Evolutionary conservation across 2,329 filamentous ascomycete genomes (phyloP), one percentile per base, ranked within the genome.

Genomic region (Diaporthe ampelina): DNA sequence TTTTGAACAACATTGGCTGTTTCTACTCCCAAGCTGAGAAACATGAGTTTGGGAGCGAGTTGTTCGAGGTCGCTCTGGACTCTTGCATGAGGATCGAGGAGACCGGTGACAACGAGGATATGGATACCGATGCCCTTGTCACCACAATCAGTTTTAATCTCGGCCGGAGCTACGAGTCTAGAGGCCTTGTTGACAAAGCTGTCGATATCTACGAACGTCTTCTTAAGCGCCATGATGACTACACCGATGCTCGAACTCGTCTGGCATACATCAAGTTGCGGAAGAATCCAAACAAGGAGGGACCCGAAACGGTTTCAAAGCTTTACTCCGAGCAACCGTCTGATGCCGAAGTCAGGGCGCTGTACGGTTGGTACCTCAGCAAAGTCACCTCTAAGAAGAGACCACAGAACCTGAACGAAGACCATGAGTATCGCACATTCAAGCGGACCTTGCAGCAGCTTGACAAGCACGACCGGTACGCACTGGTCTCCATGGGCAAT

Each of bases 381-480:
- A 95, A 94, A 81, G 87, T 91, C 21, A 88, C 90, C 78, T 93
- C 94, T 17, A 95, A 96, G 83, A 98, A 97, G 85, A 91, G 93
- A 73, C 92, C 92, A 4, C 86, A 90, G 69, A 96, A 97, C 80
- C 89, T 98, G 75, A 91, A 91, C 21, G 95, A 98, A 80, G 97
- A 99, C 81, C 92, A 92, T 45, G 97, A 99, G 83, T 93, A 98
- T 79, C 91, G 95, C 4, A 95, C 98, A 82, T 97, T 97, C 88
- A 99, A 98, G 85, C 95, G 98, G 83, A 98, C 96, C 0, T 87
- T 99, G 40, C 95, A 97, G 81, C 92, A 95, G 78, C 93, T 95
- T 81, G 96, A 99, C 86, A 99, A 98, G 88, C 97, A 99, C 81
- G 97, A 99, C 82, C 90, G 95, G n/a, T 99, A 99, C 82, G 95